Conservation (phyloP, 2,329 filamentous ascomycete genomes). For the Lithohypha guttulata region DNA sequence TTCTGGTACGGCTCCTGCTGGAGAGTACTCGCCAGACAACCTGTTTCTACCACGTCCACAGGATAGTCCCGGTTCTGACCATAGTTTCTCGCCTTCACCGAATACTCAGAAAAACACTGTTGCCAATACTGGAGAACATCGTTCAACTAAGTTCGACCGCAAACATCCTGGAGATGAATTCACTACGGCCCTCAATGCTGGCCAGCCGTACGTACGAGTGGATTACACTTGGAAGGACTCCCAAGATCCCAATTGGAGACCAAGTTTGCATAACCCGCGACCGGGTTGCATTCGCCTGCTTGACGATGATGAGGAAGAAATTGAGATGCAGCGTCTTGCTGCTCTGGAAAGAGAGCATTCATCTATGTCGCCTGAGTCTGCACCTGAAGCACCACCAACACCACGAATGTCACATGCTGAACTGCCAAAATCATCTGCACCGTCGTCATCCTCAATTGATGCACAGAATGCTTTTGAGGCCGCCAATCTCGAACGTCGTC, state of each 20-base stretch:
- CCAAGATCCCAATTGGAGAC: conserved; percentile 5
- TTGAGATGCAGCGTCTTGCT: not conserved
- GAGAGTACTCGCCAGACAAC: conserved; percentile 2
- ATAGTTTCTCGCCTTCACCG: not conserved
- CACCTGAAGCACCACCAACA: conserved; percentile 3
- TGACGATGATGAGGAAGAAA: not conserved
- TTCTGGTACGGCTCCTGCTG: conserved; percentile 2
- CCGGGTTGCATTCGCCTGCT: conserved; percentile 4
- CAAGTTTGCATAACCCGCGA: conserved; percentile 3
- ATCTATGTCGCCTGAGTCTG: not conserved
- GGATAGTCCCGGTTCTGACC: not conserved
- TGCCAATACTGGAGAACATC: not conserved
- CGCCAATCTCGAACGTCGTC: conserved; percentile 7
- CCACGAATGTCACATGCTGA: conserved; percentile 11
- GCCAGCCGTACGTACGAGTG: not conserved
- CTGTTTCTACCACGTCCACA: not conserved
- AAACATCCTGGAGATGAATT: conserved; percentile 2
- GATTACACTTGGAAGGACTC: conserved; percentile 3
- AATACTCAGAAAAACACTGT: not conserved
- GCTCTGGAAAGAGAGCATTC: not conserved
- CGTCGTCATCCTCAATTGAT: not conserved
- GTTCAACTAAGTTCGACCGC: no score
- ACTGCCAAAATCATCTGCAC: conserved; percentile 1
- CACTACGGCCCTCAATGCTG: conserved; percentile 1
- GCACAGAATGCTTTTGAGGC: conserved; percentile 1